Base-by-base conservation (phyloP, 805 yeast species). In the Cyberlindnera amylophila region DNA sequence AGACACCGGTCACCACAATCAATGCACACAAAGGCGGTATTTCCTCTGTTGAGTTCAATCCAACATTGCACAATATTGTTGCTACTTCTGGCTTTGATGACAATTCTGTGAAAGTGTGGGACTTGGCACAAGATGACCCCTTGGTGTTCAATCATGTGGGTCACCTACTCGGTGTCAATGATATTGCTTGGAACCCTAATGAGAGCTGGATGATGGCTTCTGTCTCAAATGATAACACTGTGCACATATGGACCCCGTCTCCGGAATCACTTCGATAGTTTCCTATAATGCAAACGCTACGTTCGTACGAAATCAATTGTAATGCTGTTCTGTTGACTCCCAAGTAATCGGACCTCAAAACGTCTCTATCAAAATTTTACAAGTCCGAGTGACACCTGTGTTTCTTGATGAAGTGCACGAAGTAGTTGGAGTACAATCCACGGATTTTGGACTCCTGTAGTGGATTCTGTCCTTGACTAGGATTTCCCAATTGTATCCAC, bases 131-230 rank as follows among this genome's bases (percentile, higher is more conserved):
- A 1, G 59, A 53, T 1, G 56, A 59, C 15, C 61, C 52, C 38
- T 55, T 74, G 39, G 34, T 78, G 7, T 89, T 90, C 57, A 70
- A 72, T 3, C 98, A 90, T 62, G 82, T 81, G 4, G 97, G 97
- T 0, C 98, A 90, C 61, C 74, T 82, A 75, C 67, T 83, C n/a
- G 89, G 91, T 4, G 86, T 90, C 3, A 85, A 83, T 50, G 97
- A 89, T 53, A 64, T 88, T 23, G 73, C 79, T 27, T 90, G 97
- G 97, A 84, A 86, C 43, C 75, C 79, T 0, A 79, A 79, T 45
- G 85, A 78, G 43, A 76, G 79, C 4, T 76, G 82, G 76, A 70
- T 82, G 73, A 49, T 88, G 29, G 81, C 87, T 4, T 80, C 88
- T 54, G 91, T 85, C 5, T 79, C 87, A 0, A 88, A 84, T 54